Percentiles rank a stretch among this genome's conserved stretches.
Conservation (phyloP, 2,329 filamentous ascomycete species). For the Claviceps sp. region DNA sequence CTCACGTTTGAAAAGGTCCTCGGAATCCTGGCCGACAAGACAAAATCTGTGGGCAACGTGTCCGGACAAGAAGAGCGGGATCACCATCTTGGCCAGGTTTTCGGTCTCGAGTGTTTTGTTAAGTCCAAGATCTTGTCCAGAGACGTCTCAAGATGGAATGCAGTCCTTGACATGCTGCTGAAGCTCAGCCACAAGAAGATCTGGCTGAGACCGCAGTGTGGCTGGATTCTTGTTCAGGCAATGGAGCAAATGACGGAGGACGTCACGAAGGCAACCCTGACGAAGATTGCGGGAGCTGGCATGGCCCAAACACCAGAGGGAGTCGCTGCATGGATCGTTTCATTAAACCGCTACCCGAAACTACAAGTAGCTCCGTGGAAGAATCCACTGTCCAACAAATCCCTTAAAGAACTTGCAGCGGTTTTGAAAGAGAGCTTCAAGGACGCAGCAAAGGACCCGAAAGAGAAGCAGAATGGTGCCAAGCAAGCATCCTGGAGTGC, state of each 20-base stretch:
- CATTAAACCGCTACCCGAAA: conserved; percentile 49
- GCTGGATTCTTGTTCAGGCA: conserved; percentile 65
- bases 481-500: conserved; percentile 66
- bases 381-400: conserved; percentile 58
- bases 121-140: conserved; percentile 61
- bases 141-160: conserved; percentile 45
- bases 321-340: conserved; percentile 73
- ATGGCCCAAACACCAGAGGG: conserved; percentile 76
- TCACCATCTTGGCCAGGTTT: conserved; percentile 71
- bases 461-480: conserved; percentile 27
- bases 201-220: conserved; percentile 82
- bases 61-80: conserved; percentile 70
- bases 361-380: conserved; percentile 60
- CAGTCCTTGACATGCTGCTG: conserved; percentile 59
- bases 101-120: conserved; percentile 76
- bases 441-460: conserved; percentile 33
- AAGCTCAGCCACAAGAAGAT: conserved; percentile 67
- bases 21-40: conserved; percentile 40
- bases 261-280: conserved; percentile 48
- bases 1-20: conserved; percentile 44
- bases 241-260: conserved; percentile 47
- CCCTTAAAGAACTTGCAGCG: conserved; percentile 55
- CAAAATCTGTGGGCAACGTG: conserved; percentile 37
- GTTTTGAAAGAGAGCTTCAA: conserved; percentile 65
- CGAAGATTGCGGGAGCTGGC: conserved; percentile 47